Conservation (phyloP, 1,139 yeast species). For the Zygosaccharomyces sapae region DNA sequence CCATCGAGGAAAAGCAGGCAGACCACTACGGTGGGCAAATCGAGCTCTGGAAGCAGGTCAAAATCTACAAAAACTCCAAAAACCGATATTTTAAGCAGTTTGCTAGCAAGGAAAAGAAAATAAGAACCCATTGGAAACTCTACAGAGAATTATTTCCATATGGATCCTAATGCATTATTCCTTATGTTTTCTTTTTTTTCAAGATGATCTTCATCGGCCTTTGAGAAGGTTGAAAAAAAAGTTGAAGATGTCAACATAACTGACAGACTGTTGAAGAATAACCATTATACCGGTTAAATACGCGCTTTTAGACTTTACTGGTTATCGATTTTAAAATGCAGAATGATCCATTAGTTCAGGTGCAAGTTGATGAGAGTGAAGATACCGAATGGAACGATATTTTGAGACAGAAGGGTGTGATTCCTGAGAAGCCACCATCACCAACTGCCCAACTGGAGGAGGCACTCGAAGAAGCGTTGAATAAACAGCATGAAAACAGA, state of each 20-base stretch:
- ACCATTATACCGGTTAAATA: not conserved
- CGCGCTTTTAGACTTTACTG: not conserved
- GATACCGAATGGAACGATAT: conserved; percentile 99
- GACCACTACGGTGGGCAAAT: not conserved
- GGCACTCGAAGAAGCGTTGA: conserved; percentile 81
- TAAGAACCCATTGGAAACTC: conserved; percentile 1
- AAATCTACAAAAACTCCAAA: conserved; percentile 24
- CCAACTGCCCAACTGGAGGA: conserved; percentile 84
- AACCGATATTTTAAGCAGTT: conserved; percentile 28
- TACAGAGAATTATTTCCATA: not conserved
- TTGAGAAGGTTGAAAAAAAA: not conserved
- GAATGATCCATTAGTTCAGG: conserved; percentile 43
- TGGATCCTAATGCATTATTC: not conserved
- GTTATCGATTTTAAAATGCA: conserved; percentile 19
- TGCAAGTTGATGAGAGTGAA: conserved; percentile 90
- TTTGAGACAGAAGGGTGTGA: conserved; percentile 79
- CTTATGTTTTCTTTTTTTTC: not conserved
- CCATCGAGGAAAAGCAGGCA: not conserved
- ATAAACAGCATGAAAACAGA: conserved; percentile 52
- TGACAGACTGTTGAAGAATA: not conserved
- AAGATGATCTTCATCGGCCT: not conserved
- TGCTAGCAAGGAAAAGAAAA: conserved; percentile 26
- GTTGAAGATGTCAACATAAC: not conserved
- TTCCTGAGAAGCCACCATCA: conserved; percentile 88
- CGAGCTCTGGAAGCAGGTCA: conserved; percentile 3